Evolutionary conservation across 2,329 filamentous ascomycete genomes (phyloP).

Genomic region (Rachicladosporium sp.): DNA sequence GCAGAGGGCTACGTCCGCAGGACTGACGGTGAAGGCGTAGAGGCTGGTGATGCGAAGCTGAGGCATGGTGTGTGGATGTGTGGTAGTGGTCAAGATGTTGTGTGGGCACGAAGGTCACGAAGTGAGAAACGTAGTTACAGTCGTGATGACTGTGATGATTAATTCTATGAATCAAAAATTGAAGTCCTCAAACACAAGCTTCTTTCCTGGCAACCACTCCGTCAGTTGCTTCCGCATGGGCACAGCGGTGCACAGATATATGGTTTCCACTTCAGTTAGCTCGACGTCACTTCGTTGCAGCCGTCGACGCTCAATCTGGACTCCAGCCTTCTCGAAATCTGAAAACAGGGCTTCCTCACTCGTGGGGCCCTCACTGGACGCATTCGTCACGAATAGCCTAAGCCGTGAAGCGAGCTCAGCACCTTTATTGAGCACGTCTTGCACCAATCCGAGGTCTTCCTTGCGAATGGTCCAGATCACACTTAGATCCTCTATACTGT

Average conservation of each 20-base stretch:
- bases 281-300: constrained; percentile 36
- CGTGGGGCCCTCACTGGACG: not conserved
- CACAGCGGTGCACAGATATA: constrained; percentile 49
- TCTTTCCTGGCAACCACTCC: constrained; percentile 36
- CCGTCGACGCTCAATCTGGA: constrained; percentile 31
- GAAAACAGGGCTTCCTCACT: constrained; percentile 25
- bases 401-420: constrained; percentile 41
- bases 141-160: too few species aligned
- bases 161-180: constrained; percentile 21
- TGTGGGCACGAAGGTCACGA: too few species aligned
- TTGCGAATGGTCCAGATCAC: constrained; percentile 57
- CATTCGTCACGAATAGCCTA: constrained; percentile 51
- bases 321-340: constrained; percentile 26
- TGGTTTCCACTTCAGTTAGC: constrained; percentile 29
- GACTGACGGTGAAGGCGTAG: too few species aligned
- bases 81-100: too few species aligned
- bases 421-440: constrained; percentile 44
- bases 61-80: too few species aligned
- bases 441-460: constrained; percentile 51
- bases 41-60: too few species aligned
- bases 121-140: too few species aligned
- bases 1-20: too few species aligned
- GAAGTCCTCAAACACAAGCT: constrained; percentile 41
- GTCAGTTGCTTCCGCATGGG: constrained; percentile 37
- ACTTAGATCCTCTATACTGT: constrained; percentile 31